Evolutionary conservation across 805 yeast species (phyloP).

Genomic region (Wickerhamiella sergipiensis): DNA sequence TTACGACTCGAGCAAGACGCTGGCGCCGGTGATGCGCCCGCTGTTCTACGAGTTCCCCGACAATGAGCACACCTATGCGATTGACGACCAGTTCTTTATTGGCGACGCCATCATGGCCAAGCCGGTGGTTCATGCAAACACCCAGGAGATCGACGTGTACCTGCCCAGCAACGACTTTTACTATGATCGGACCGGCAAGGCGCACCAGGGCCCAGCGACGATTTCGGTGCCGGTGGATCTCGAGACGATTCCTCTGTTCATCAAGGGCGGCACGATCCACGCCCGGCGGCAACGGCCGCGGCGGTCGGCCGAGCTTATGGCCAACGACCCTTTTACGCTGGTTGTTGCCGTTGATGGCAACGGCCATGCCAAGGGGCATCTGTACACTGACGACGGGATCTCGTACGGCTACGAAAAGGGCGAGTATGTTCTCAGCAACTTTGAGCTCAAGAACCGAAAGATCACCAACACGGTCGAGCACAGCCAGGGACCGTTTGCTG

Average conservation of each 20-base stretch:
- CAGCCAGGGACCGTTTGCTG: constrained; percentile 5
- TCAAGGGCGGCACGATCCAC: constrained; percentile 69
- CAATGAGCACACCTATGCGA: constrained; percentile 32
- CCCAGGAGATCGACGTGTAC: constrained; percentile 29
- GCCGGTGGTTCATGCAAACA: constrained; percentile 57
- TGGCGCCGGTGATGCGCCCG: constrained; percentile 49
- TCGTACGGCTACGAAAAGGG: constrained; percentile 43
- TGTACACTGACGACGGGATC: constrained; percentile 81
- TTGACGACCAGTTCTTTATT: constrained; percentile 75
- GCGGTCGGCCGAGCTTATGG: constrained; percentile 65
- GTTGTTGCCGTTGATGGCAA: constrained; percentile 39
- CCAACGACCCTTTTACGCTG: constrained; percentile 66
- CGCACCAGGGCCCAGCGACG: constrained; percentile 2
- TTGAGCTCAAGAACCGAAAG: constrained; percentile 23
- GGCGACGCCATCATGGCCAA: constrained; percentile 58
- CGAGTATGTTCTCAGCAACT: constrained; percentile 33
- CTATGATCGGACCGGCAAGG: constrained; percentile 22
- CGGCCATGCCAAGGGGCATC: constrained; percentile 39
- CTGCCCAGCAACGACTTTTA: constrained; percentile 34
- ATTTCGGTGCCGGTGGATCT: constrained; percentile 32
- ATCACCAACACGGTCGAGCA: constrained; percentile 9
- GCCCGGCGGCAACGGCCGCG: constrained; percentile 60
- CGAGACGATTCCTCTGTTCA: constrained; percentile 51
- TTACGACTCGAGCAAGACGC: constrained; percentile 43
- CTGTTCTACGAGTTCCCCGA: constrained; percentile 21